Conservation (phyloP, 202 grass and related monocot species). For the Panicum hallii region DNA sequence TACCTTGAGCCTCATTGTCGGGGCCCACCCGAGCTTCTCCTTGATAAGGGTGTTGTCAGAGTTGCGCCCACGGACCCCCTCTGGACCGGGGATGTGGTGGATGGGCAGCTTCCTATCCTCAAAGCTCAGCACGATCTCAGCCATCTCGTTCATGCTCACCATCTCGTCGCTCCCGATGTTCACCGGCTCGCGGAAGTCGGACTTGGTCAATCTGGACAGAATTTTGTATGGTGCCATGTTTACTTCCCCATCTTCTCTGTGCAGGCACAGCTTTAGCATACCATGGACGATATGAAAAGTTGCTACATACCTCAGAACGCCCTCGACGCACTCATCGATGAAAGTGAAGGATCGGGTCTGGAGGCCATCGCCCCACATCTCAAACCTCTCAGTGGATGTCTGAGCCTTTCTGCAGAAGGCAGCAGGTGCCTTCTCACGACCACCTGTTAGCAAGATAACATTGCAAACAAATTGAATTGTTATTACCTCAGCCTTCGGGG, state of each 20-base stretch:
- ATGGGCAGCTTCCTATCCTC: slow-evolving; percentile 79
- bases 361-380: slow-evolving; percentile 95
- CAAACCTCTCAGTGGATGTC: slow-evolving; percentile 77
- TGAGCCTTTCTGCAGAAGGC: slow-evolving; percentile 86
- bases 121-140: slow-evolving; percentile 82
- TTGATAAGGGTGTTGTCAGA: slow-evolving; percentile 91
- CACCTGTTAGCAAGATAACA: slow-evolving; percentile 51
- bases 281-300: neutral
- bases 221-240: neutral
- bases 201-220: slow-evolving; percentile 75
- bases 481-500: neutral
- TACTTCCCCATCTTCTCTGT: neutral
- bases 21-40: slow-evolving; percentile 93
- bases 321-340: slow-evolving; percentile 91
- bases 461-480: slow-evolving; percentile 9
- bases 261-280: neutral
- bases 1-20: slow-evolving; percentile 90
- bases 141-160: slow-evolving; percentile 99
- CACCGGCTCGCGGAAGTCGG: slow-evolving; percentile 80
- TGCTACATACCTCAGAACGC: slow-evolving; percentile 70
- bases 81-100: slow-evolving; percentile 90
- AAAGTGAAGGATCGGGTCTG: slow-evolving; percentile 95
- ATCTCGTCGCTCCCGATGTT: slow-evolving; percentile 96
- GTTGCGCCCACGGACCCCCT: slow-evolving; percentile 85
- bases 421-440: slow-evolving; percentile 91